Conservation (phyloP, 2,329 filamentous ascomycete genomes). For the Periglandula ipomoeae region DNA sequence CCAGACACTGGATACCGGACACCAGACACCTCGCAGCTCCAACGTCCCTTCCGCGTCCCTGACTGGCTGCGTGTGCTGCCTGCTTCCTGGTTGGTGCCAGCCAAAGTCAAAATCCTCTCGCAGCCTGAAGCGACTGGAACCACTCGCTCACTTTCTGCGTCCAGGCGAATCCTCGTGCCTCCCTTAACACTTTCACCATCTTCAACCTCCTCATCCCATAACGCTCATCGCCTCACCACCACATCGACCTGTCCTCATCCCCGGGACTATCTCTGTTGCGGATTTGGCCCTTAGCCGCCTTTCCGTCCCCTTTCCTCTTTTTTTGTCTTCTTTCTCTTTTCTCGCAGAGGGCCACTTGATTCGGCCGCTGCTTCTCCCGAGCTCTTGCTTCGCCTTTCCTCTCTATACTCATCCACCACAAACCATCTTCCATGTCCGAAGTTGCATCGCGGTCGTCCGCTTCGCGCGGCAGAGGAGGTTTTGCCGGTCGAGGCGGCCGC, state of each 20-base stretch:
- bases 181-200: constrained; percentile 17
- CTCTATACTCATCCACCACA: constrained; percentile 68
- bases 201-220: constrained; percentile 2
- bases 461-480: constrained; percentile 77
- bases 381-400: constrained; percentile 23
- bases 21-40: too few species aligned
- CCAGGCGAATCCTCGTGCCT: constrained; percentile 26
- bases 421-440: constrained; percentile 72
- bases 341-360: constrained; percentile 21
- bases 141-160: constrained; percentile 15
- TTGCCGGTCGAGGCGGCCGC: constrained; percentile 63
- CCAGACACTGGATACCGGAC: too few species aligned
- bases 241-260: constrained; percentile 19
- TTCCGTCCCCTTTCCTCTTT: constrained; percentile 13
- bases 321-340: constrained; percentile 20
- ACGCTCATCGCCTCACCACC: constrained; percentile 16
- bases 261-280: constrained; percentile 20
- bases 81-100: background rate
- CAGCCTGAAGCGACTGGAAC: constrained; percentile 18
- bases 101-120: constrained; percentile 26
- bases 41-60: background rate
- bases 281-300: constrained; percentile 19
- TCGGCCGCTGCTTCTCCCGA: constrained; percentile 7
- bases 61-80: background rate
- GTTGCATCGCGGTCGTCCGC: constrained; percentile 75